Evolutionary conservation across 306 rosid genomes (phyloP).

Genomic region (Sindora glabra): DNA sequence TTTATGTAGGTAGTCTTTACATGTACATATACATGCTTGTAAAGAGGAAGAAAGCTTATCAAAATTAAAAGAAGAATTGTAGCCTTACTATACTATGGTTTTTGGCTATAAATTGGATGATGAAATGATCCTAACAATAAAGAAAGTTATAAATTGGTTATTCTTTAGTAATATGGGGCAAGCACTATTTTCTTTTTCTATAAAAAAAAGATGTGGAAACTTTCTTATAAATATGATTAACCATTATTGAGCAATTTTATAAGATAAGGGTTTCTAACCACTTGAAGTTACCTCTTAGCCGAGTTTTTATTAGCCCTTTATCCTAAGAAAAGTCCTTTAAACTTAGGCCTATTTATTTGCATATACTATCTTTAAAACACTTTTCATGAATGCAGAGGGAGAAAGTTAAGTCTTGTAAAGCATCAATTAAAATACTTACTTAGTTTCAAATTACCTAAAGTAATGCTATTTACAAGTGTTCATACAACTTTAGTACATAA

Average conservation of each 20-base stretch:
- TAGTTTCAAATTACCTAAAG: no score
- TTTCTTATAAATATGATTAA: no score
- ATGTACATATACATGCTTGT: constrained; percentile 65
- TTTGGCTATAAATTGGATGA: background rate
- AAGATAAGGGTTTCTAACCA: background rate
- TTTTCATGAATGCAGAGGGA: no score
- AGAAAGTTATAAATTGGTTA: background rate
- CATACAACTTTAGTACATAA: no score
- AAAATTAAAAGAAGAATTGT: constrained; percentile 37
- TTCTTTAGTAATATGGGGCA: background rate
- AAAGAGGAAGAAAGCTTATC: constrained; percentile 67
- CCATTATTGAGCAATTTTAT: no score
- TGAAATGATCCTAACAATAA: background rate
- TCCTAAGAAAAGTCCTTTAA: background rate
- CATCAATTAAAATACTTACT: no score
- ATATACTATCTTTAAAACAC: no score
- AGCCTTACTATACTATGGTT: background rate
- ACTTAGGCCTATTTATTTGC: background rate
- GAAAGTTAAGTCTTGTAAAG: no score
- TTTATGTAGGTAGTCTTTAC: constrained; percentile 66
- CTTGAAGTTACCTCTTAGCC: background rate
- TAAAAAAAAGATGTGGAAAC: no score
- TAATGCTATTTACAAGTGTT: no score
- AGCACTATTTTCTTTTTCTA: background rate
- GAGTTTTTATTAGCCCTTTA: background rate